Evolutionary conservation across 768 basidiomycete species (phyloP).

Genomic region (Phylloporus sp.): DNA sequence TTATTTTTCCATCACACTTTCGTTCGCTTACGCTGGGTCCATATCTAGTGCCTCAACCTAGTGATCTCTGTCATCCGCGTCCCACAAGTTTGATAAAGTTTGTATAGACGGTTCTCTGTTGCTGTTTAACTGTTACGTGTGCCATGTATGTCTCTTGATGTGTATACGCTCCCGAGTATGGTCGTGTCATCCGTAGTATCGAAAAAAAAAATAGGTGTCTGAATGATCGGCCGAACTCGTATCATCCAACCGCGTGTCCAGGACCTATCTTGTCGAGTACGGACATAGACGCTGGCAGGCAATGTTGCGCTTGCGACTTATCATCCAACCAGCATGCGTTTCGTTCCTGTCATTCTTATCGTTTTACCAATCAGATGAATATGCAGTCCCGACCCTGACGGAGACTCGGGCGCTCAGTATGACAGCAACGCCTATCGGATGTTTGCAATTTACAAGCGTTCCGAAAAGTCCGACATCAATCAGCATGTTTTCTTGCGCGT

Average conservation of each 20-base stretch:
- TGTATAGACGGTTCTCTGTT: neutral
- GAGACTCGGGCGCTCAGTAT: neutral
- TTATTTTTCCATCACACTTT: neutral
- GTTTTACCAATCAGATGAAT: neutral
- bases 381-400: neutral
- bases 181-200: too few species aligned
- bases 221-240: neutral
- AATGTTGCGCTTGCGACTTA: neutral
- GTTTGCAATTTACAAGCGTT: neutral
- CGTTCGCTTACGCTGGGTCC: neutral
- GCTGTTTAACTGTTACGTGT: neutral
- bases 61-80: conserved; percentile 9
- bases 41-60: conserved; percentile 4
- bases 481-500: neutral
- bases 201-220: neutral
- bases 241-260: neutral
- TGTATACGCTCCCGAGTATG: neutral
- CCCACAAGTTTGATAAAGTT: neutral
- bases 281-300: neutral
- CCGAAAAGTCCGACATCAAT: neutral
- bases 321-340: neutral
- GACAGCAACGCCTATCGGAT: neutral
- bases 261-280: neutral
- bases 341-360: neutral
- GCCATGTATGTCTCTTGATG: neutral